These are phyloP conservation scores for Leccinum truebloodii DNA, from an alignment of 768 basidiomycete genomes.

Conservation along the genomic window DNA sequence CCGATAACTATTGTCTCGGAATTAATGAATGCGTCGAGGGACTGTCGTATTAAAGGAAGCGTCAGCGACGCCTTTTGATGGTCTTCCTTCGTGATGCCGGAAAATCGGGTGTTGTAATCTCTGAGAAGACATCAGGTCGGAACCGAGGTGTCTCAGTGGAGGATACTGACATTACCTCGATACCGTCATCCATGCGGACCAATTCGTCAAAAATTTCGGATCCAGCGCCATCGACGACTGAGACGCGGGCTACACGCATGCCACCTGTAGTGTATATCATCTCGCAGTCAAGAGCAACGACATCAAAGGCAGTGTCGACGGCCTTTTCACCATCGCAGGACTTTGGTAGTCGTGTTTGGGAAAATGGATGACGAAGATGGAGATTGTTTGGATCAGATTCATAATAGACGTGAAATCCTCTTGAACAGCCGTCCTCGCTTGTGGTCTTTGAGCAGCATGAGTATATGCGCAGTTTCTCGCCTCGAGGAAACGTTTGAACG, in stretches of 20 bases:
- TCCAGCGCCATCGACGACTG: constrained; percentile 80
- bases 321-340: background rate
- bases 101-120: constrained; percentile 91
- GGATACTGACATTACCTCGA: constrained; percentile 67
- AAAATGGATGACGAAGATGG: constrained; percentile 77
- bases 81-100: constrained; percentile 67
- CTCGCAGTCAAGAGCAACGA: constrained; percentile 94
- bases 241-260: constrained; percentile 86
- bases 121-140: constrained; percentile 39
- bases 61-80: constrained; percentile 65
- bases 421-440: constrained; percentile 65
- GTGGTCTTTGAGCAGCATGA: constrained; percentile 76
- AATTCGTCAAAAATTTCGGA: constrained; percentile 78
- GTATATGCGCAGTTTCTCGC: constrained; percentile 67
- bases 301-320: constrained; percentile 54
- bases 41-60: constrained; percentile 62
- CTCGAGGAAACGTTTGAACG: constrained; percentile 36
- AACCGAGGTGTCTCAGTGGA: background rate
- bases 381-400: constrained; percentile 66
- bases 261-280: constrained; percentile 96
- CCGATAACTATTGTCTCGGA: constrained; percentile 87
- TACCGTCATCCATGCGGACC: constrained; percentile 77
- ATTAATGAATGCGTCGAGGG: constrained; percentile 71
- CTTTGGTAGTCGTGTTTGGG: constrained; percentile 39
- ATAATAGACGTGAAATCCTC: constrained; percentile 89